Evolutionary conservation across 2,329 filamentous ascomycete genomes (phyloP).

Genomic region (Ophioceras dolichostomum): DNA sequence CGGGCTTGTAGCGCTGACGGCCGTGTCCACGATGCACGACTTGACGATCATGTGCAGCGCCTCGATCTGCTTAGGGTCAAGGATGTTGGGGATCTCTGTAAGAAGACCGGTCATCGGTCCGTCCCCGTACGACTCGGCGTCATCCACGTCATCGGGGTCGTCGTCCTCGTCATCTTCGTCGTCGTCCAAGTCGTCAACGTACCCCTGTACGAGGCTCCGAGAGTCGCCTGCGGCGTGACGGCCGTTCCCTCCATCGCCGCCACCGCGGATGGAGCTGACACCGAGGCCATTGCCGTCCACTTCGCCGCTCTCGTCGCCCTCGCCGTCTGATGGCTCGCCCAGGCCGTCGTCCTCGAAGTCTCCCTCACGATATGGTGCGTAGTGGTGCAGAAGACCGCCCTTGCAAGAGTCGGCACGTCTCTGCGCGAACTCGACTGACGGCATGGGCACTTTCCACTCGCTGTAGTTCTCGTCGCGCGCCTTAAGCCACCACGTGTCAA

Average conservation of each 20-base stretch:
- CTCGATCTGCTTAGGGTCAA: conserved; percentile 91
- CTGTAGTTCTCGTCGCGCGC: conserved; percentile 49
- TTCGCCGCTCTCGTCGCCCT: conserved; percentile 9
- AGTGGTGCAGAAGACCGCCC: conserved; percentile 1
- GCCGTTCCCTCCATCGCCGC: conserved; percentile 32
- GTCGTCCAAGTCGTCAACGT: conserved; percentile 13
- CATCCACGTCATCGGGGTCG: conserved; percentile 56
- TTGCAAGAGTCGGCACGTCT: conserved; percentile 3
- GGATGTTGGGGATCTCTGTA: conserved; percentile 87
- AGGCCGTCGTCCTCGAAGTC: conserved; percentile 38
- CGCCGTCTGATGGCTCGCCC: conserved; percentile 25
- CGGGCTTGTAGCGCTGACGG: conserved; percentile 57
- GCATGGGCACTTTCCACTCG: conserved; percentile 46
- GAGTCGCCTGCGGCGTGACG: conserved; percentile 53
- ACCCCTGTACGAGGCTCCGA: conserved; percentile 17
- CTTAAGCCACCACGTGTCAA: conserved; percentile 53
- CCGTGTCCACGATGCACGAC: conserved; percentile 79
- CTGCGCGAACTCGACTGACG: conserved; percentile 46
- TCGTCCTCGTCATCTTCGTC: conserved; percentile 34
- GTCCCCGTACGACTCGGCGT: conserved; percentile 69
- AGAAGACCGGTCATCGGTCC: conserved; percentile 72
- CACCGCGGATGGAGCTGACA: conserved; percentile 16
- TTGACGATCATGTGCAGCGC: conserved; percentile 96
- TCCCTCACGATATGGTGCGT: conserved; percentile 16
- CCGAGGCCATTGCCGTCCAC: conserved; percentile 4